Conservation (phyloP, 2,329 filamentous ascomycete species). For the Berkeleyomyces rouxiae region DNA sequence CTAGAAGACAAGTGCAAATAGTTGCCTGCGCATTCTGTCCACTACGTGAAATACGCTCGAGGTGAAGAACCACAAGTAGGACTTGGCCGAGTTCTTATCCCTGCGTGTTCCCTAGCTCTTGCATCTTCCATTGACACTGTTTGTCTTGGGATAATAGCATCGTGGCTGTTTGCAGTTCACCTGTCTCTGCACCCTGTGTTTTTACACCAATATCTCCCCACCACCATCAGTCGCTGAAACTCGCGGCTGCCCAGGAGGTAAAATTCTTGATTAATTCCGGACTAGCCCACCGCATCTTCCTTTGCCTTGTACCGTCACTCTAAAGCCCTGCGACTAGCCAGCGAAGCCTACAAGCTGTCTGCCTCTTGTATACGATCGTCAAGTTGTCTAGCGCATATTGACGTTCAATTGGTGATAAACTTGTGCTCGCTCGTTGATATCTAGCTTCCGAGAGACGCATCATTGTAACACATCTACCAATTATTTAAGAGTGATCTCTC, state of each 20-base stretch:
- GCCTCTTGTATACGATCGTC: too few species aligned
- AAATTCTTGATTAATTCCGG: neutral
- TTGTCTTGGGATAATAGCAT: neutral
- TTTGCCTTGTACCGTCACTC: neutral
- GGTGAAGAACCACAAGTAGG: slow-evolving; percentile 1
- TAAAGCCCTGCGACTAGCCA: neutral
- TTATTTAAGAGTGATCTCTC: neutral
- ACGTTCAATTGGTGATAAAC: neutral
- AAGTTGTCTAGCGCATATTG: too few species aligned
- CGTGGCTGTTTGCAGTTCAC: neutral
- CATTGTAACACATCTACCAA: neutral
- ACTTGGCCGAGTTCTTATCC: neutral
- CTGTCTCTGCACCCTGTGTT: neutral
- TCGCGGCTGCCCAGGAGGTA: neutral
- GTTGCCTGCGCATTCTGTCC: neutral
- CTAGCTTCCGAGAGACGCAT: neutral
- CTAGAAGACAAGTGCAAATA: slow-evolving; percentile 3
- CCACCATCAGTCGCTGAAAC: neutral
- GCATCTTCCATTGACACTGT: neutral
- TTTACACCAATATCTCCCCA: neutral
- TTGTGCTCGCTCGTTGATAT: neutral
- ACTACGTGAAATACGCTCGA: slow-evolving; percentile 3
- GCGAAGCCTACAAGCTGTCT: neutral
- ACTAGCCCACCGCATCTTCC: neutral
- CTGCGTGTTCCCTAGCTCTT: neutral